phyloP scores from a whole-genome alignment of 2,329 filamentous ascomycete species.

The Fusarium sp. region DNA sequence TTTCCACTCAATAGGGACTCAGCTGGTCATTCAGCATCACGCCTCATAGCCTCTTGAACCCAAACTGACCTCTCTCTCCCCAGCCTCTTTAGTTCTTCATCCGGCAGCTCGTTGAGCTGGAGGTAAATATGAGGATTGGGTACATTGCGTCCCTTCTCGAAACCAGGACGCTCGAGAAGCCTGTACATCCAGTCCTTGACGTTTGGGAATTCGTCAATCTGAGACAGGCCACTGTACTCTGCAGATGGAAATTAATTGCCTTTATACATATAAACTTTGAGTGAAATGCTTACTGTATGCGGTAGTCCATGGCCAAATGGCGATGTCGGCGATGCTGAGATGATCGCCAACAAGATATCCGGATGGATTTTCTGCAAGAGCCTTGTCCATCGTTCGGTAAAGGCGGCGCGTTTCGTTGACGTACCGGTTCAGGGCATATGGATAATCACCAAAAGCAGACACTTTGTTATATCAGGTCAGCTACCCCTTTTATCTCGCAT shows the following conservation, averaged over 20 bases:
- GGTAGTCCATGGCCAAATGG: slow-evolving; percentile 82
- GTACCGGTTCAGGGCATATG: slow-evolving; percentile 85
- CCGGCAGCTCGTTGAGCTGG: slow-evolving; percentile 55
- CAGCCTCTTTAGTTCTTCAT: slow-evolving; percentile 66
- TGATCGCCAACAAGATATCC: slow-evolving; percentile 75
- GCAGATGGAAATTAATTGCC: not conserved
- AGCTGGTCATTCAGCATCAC: slow-evolving; percentile 58
- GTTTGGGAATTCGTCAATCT: slow-evolving; percentile 78
- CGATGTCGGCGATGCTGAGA: slow-evolving; percentile 80
- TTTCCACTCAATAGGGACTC: no score
- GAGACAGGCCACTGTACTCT: slow-evolving; percentile 51
- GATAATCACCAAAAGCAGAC: slow-evolving; percentile 83
- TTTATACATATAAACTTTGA: not conserved
- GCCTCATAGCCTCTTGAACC: slow-evolving; percentile 77
- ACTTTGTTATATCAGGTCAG: slow-evolving; percentile 48
- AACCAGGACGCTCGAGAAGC: slow-evolving; percentile 74
- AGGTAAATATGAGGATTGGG: slow-evolving; percentile 74
- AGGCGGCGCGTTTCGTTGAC: slow-evolving; percentile 84
- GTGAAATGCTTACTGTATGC: slow-evolving; percentile 53
- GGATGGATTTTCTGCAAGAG: slow-evolving; percentile 68
- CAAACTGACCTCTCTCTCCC: slow-evolving; percentile 66
- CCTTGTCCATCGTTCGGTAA: slow-evolving; percentile 79
- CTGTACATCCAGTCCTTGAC: slow-evolving; percentile 81
- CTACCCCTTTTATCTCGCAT: not conserved
- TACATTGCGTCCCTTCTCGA: slow-evolving; percentile 81